These are phyloP conservation scores for Circinella minor DNA, from an alignment of 371 early-diverging fungal genomes.

Conservation along the genomic window DNA sequence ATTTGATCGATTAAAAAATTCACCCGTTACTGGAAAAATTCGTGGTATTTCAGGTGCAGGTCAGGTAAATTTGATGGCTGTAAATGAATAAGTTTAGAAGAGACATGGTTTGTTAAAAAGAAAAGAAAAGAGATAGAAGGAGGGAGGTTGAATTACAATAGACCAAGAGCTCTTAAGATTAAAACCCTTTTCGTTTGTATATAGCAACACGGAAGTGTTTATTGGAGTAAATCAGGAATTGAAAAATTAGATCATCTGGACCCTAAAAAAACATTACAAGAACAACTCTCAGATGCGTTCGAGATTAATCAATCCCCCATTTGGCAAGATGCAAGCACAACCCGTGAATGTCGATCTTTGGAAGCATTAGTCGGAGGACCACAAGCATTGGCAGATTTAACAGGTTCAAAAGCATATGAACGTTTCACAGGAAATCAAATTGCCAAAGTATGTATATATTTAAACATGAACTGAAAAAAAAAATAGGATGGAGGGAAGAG, in stretches of 20 bases:
- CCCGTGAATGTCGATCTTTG: slow-evolving; percentile 63
- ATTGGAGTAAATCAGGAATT: slow-evolving; percentile 64
- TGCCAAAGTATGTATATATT: slow-evolving; percentile 51
- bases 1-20: slow-evolving; percentile 44
- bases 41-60: slow-evolving; percentile 73
- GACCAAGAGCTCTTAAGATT: too few relatives aligned
- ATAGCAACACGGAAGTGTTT: slow-evolving; percentile 87
- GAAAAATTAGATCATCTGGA: slow-evolving; percentile 44
- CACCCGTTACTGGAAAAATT: slow-evolving; percentile 41
- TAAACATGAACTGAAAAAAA: neutral
- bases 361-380: slow-evolving; percentile 67
- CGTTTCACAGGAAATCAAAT: slow-evolving; percentile 84
- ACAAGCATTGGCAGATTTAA: slow-evolving; percentile 63
- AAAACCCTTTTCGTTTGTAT: neutral
- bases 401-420: slow-evolving; percentile 81
- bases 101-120: too few relatives aligned
- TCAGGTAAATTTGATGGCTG: slow-evolving; percentile 50
- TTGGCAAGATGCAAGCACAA: slow-evolving; percentile 87
- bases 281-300: slow-evolving; percentile 66
- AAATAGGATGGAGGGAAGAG: neutral
- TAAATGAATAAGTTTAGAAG: neutral
- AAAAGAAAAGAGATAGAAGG: neutral
- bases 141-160: too few relatives aligned
- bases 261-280: slow-evolving; percentile 33
- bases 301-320: slow-evolving; percentile 72